Conservation (phyloP, 2,329 filamentous ascomycete genomes). For the Alternaria metachromatica region DNA sequence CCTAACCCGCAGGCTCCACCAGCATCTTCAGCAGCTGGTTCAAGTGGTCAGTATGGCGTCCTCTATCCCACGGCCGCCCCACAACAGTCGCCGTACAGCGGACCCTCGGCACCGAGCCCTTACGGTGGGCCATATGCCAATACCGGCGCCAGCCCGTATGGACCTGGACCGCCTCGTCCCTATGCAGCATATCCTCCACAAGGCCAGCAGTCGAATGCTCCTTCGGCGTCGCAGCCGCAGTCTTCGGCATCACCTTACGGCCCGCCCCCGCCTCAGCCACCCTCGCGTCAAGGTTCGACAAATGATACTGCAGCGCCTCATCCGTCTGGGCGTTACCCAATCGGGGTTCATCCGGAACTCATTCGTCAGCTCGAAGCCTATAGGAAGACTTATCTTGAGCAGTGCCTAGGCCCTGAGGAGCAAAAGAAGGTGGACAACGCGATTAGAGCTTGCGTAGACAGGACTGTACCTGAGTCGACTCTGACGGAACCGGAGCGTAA, state of each 20-base stretch:
- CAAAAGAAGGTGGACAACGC: conserved; percentile 43
- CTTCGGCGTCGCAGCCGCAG: conserved; percentile 17
- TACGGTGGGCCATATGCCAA: conserved; percentile 42
- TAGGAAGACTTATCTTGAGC: conserved; percentile 38
- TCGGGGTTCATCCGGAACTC: conserved; percentile 34
- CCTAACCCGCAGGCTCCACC: conserved; percentile 36
- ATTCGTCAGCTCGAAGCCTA: conserved; percentile 46
- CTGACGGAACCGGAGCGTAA: conserved; percentile 34
- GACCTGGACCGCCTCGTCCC: conserved; percentile 26
- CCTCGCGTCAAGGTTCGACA: conserved; percentile 7
- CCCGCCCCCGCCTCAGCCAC: conserved; percentile 16
- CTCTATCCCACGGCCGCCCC: conserved; percentile 41
- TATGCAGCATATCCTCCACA: conserved; percentile 38
- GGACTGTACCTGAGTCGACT: conserved; percentile 28
- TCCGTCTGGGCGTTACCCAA: conserved; percentile 40
- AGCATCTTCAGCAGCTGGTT: conserved; percentile 24
- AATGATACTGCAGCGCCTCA: conserved; percentile 20
- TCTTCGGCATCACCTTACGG: conserved; percentile 16
- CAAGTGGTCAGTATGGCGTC: conserved; percentile 44
- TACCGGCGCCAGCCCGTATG: conserved; percentile 40
- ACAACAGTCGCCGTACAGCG: conserved; percentile 28
- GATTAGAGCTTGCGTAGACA: conserved; percentile 39
- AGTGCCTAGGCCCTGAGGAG: conserved; percentile 31
- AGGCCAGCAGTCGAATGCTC: conserved; percentile 24
- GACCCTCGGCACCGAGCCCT: conserved; percentile 26